These are phyloP conservation scores for Mortierella sp. DNA, from an alignment of 371 early-diverging fungal genomes.

Conservation along the genomic window DNA sequence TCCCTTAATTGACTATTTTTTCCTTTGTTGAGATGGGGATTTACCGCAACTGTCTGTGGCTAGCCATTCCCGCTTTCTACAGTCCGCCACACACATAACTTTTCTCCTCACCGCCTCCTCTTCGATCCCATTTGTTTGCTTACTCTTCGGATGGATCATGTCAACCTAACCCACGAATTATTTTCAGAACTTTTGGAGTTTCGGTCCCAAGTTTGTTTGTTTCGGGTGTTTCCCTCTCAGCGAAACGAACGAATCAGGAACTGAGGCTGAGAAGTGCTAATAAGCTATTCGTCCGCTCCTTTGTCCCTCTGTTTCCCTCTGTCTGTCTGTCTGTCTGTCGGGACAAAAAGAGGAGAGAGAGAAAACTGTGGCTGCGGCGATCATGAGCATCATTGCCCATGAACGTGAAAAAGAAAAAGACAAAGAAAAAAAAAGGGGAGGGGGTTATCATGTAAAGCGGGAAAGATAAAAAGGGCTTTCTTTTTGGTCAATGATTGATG, in stretches of 20 bases:
- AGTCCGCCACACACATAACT: not conserved
- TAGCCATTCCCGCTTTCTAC: not conserved
- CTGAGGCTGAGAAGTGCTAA: not conserved
- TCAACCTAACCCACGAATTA: not conserved
- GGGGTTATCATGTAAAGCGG: not conserved
- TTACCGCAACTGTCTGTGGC: not conserved
- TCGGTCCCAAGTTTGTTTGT: not conserved
- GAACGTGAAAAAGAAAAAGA: not conserved
- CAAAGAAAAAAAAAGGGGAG: not conserved
- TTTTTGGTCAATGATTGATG: not conserved
- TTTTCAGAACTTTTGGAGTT: constrained; percentile 15
- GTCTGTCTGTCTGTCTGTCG: not conserved
- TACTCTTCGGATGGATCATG: not conserved
- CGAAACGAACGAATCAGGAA: not conserved
- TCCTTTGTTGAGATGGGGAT: not conserved
- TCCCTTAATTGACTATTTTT: not conserved
- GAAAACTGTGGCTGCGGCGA: not conserved
- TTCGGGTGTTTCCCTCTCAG: not conserved
- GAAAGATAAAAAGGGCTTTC: not conserved
- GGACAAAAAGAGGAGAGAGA: not conserved
- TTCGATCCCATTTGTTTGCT: not conserved
- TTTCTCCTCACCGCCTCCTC: not conserved
- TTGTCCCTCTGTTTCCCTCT: not conserved
- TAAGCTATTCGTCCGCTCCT: not conserved
- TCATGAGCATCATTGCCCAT: not conserved